These are phyloP conservation scores for Amoebophrya sp. DNA, from an alignment of 169 alveolate species.

Conservation along the genomic window DNA sequence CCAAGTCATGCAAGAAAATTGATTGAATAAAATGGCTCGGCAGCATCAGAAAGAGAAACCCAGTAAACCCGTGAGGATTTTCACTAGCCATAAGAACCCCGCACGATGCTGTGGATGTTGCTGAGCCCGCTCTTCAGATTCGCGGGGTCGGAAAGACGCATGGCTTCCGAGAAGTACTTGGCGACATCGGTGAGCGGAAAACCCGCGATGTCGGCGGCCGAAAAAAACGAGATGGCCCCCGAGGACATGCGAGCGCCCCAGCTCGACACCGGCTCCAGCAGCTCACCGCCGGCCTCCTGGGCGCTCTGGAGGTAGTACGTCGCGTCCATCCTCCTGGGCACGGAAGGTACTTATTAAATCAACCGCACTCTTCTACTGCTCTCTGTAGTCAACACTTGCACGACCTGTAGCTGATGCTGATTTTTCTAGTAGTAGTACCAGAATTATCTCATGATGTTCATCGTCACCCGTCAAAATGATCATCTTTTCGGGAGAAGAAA, in stretches of 20 bases:
- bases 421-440: no score
- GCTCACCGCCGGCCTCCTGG: neutral
- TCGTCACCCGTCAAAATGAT: no score
- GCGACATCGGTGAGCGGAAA: neutral
- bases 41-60: neutral
- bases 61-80: neutral
- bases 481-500: no score
- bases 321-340: neutral
- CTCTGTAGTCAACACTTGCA: no score
- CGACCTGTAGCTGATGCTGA: no score
- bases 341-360: no score
- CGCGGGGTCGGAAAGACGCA: neutral
- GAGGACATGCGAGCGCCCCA: neutral
- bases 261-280: neutral
- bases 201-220: neutral
- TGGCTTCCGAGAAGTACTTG: slow-evolving; percentile 2
- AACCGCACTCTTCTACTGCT: no score
- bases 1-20: neutral
- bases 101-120: no score
- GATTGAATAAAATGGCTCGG: neutral
- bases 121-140: neutral
- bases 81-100: no score
- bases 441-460: no score
- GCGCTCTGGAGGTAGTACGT: neutral
- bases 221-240: neutral